phyloP scores from a whole-genome alignment of 2,329 filamentous ascomycete species.

The Fusarium dimerum region DNA sequence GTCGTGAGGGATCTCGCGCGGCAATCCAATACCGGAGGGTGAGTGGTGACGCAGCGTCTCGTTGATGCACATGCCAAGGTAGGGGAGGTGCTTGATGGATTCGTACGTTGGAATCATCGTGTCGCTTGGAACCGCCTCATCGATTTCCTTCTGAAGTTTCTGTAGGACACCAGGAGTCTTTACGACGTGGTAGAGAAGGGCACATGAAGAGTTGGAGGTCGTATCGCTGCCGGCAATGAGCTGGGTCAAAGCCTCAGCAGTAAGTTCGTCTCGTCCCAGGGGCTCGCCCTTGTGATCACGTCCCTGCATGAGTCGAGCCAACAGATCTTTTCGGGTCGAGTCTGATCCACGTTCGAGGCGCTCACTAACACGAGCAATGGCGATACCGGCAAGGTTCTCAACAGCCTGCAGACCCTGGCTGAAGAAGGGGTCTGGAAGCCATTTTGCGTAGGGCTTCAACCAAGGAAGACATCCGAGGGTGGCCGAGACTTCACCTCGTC shows the following conservation, averaged over 20 bases:
- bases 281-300: constrained; percentile 77
- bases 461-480: constrained; percentile 73
- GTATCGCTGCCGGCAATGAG: constrained; percentile 80
- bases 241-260: constrained; percentile 86
- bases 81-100: constrained; percentile 72
- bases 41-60: constrained; percentile 86
- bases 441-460: constrained; percentile 78
- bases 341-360: constrained; percentile 66
- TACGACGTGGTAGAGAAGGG: constrained; percentile 75
- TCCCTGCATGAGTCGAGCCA: constrained; percentile 82
- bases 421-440: constrained; percentile 83
- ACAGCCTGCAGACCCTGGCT: constrained; percentile 72
- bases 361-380: constrained; percentile 76
- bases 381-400: constrained; percentile 81
- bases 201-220: constrained; percentile 79
- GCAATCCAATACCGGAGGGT: constrained; percentile 83
- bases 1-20: constrained; percentile 67
- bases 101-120: constrained; percentile 69
- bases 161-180: constrained; percentile 68
- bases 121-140: constrained; percentile 62
- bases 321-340: constrained; percentile 73
- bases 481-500: constrained; percentile 82
- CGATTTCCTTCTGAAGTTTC: constrained; percentile 74
- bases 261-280: constrained; percentile 77
- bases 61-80: constrained; percentile 74